Evolutionary conservation across 768 basidiomycete genomes (phyloP).

Genomic region (Termitomyces sp.): DNA sequence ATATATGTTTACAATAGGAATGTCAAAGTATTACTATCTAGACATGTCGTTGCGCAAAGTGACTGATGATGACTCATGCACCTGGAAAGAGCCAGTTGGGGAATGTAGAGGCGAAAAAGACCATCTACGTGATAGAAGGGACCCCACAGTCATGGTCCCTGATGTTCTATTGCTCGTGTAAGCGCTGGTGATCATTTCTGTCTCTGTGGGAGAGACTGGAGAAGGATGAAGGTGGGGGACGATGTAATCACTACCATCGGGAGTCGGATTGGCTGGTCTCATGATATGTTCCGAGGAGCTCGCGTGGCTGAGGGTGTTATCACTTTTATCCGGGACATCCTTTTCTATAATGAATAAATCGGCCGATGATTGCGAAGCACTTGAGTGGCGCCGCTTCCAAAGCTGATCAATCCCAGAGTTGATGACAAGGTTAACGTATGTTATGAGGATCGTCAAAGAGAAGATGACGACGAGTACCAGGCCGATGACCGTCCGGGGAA

Average conservation of each 20-base stretch:
- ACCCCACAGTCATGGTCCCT: slow-evolving; percentile 36
- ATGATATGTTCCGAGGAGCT: slow-evolving; percentile 18
- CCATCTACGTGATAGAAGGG: slow-evolving; percentile 36
- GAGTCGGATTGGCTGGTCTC: slow-evolving; percentile 52
- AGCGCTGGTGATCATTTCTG: slow-evolving; percentile 28
- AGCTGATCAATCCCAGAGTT: slow-evolving; percentile 39
- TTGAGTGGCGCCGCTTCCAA: slow-evolving; percentile 19
- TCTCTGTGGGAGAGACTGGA: slow-evolving; percentile 41
- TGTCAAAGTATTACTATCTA: slow-evolving; percentile 2
- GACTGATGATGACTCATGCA: slow-evolving; percentile 13
- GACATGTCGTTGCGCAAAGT: slow-evolving; percentile 8
- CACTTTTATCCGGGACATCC: slow-evolving; percentile 38
- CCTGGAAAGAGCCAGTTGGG: slow-evolving; percentile 15
- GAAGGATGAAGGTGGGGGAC: slow-evolving; percentile 42
- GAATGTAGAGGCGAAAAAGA: slow-evolving; percentile 28
- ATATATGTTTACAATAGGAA: slow-evolving; percentile 4
- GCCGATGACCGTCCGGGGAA: slow-evolving; percentile 80
- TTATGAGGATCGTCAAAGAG: slow-evolving; percentile 64
- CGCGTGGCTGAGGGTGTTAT: slow-evolving; percentile 7
- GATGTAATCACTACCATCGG: slow-evolving; percentile 39
- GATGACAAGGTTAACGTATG: slow-evolving; percentile 64
- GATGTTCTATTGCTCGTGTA: slow-evolving; percentile 31
- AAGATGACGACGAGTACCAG: slow-evolving; percentile 70
- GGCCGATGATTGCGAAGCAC: slow-evolving; percentile 17
- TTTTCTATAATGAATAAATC: slow-evolving; percentile 40